Base-by-base conservation (phyloP, 768 basidiomycete genomes). In the Butyriboletus loyo region DNA sequence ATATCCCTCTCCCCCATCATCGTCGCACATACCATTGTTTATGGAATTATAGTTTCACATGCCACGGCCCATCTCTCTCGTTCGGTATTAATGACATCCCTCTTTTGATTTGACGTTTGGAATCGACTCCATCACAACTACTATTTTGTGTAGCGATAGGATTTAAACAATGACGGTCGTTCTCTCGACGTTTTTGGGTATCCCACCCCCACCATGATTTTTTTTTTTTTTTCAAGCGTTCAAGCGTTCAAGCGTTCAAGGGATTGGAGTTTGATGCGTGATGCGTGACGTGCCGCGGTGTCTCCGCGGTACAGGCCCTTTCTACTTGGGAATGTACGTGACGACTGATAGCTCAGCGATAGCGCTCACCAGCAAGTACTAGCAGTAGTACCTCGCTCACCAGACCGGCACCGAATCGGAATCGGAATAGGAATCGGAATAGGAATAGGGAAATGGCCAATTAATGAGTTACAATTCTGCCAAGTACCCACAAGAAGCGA, bases 111-210 rank as follows among this genome's bases (percentile, higher is more conserved):
- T 36, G 22, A 32, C 15, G 36, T 48, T 22, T 31, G 50, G 49
- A 50, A 50, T 50, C 49, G 11, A 11, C 27, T 25, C 36, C 36
- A 38, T 31, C 35, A 35, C 24, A 46, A 19, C 24, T 35, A 46
- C 44, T n/a, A n/a, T n/a, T n/a, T 32, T 27, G 35, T 60, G 58
- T 60, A 58, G 57, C 58, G 47, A 59, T 59, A 59, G 53, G 58
- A 60, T 54, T 43, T 22, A 46, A 37, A 41, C 53, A 10, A 35
- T 19, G 17, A 43, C 13, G 42, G n/a, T 43, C 14, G 42, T 21
- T 44, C 7, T 14, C 3, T 15, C 25, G 7, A n/a, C 17, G 17
- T 31, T 36, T 24, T n/a, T n/a, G n/a, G 25, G 19, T 22, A 13
- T 7, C 19, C n/a, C 13, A 10, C 17, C 27, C 19, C n/a, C 13